Percentiles rank a stretch among this genome's conserved stretches.
Conservation (phyloP, 1,284 basidiomycete genomes). For the Lignosus rhinocerotis region DNA sequence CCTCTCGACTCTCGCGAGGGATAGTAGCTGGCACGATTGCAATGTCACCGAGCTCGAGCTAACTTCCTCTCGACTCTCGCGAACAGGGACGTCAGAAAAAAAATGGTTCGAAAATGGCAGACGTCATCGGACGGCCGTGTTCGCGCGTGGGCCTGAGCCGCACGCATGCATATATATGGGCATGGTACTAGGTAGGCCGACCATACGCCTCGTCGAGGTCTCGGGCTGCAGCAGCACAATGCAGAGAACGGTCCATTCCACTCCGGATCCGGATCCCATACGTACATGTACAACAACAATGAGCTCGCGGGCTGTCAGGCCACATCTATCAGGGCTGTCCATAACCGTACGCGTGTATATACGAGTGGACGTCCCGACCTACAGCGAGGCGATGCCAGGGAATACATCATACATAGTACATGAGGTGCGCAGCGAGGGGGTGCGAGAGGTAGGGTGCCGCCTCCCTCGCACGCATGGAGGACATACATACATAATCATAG, state of each 20-base stretch:
- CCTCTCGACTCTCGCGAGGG: too few relatives aligned
- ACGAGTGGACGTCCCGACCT: conserved; percentile 4
- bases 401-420: conserved; percentile 12
- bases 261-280: background rate
- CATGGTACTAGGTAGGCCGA: too few relatives aligned
- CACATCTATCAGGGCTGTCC: conserved; percentile 12
- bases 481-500: conserved; percentile 21
- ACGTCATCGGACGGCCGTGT: too few relatives aligned
- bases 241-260: background rate
- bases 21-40: too few relatives aligned
- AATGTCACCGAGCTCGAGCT: too few relatives aligned
- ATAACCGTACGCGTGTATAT: conserved; percentile 19
- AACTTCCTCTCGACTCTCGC: too few relatives aligned
- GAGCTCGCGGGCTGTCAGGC: background rate
- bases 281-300: conserved; percentile 7
- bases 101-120: too few relatives aligned
- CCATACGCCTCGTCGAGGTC: background rate
- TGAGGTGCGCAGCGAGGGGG: background rate
- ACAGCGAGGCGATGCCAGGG: background rate
- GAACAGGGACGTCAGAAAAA: too few relatives aligned
- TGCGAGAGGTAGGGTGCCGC: background rate
- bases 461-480: background rate
- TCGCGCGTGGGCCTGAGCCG: too few relatives aligned
- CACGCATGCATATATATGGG: too few relatives aligned
- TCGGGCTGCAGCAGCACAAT: background rate